Percentiles rank a stretch among this genome's conserved stretches.
Evolutionary conservation across 2,329 filamentous ascomycete species (phyloP).

Genomic region (Penicillium sp.): DNA sequence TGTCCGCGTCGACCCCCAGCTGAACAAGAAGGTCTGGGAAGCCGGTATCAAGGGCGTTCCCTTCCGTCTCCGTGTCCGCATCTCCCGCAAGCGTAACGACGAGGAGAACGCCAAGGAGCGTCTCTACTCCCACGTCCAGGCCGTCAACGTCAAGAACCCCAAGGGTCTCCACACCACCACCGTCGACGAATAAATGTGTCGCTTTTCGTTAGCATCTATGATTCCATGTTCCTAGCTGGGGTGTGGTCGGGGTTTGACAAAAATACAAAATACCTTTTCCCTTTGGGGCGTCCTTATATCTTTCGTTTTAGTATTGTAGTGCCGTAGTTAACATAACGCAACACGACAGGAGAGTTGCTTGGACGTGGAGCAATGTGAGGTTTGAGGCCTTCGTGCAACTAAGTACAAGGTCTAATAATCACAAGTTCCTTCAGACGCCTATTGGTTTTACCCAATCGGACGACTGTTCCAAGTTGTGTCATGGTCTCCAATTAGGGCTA

Average conservation of each 20-base stretch:
- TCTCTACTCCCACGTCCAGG: constrained; percentile 99
- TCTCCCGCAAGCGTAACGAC: constrained; percentile 99
- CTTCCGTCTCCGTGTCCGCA: constrained; percentile 93
- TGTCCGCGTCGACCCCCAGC: constrained; percentile 93
- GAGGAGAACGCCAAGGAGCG: constrained; percentile 99
- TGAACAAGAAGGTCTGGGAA: constrained; percentile 99
- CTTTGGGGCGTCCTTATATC: constrained; percentile 7
- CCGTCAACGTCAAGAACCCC: constrained; percentile 97
- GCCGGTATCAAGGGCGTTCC: constrained; percentile 96
- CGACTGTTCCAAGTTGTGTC: too few relatives aligned
- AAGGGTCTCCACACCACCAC: constrained; percentile 92
- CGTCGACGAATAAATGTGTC: constrained; percentile 56
- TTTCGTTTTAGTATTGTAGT: not conserved
- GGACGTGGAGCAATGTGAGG: too few relatives aligned
- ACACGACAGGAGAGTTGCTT: too few relatives aligned
- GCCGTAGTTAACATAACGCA: not conserved
- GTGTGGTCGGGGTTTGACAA: constrained; percentile 22
- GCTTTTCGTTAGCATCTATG: constrained; percentile 18
- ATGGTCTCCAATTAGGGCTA: not conserved
- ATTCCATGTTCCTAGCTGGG: constrained; percentile 21
- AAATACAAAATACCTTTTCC: constrained; percentile 23
- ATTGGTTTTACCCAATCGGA: too few relatives aligned
- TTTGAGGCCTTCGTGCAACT: not conserved
- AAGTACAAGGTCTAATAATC: not conserved
- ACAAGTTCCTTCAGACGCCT: not conserved